A percentile compares a stretch with the other conserved stretches of the same genome.
Evolutionary conservation across 192 early-diverging fungal species (phyloP).

Genomic region (Coemansia sp.): DNA sequence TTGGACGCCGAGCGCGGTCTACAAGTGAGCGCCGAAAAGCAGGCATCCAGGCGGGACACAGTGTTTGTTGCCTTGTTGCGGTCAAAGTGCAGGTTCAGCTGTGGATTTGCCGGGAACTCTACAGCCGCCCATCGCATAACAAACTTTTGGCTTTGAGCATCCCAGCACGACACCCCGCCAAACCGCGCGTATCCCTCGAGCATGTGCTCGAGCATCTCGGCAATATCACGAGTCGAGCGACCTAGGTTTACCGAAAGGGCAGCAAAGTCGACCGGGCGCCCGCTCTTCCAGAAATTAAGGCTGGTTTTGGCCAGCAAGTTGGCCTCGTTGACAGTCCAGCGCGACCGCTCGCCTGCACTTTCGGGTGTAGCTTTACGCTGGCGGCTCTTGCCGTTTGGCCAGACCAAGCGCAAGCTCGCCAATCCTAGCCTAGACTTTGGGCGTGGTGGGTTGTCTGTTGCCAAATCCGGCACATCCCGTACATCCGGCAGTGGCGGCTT

Average conservation of each 20-base stretch:
- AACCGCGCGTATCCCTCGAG: constrained; percentile 41
- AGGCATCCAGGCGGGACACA: constrained; percentile 23
- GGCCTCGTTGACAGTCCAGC: constrained; percentile 39
- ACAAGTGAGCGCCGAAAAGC: constrained; percentile 38
- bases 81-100: constrained; percentile 17
- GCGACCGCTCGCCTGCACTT: constrained; percentile 1
- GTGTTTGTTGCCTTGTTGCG: neutral
- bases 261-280: constrained; percentile 18
- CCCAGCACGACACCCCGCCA: constrained; percentile 38
- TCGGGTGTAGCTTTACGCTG: constrained; percentile 6
- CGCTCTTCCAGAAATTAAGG: constrained; percentile 33
- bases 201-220: constrained; percentile 50
- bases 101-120: constrained; percentile 38
- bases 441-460: constrained; percentile 11
- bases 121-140: constrained; percentile 38
- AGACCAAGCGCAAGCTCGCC: constrained; percentile 22
- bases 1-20: constrained; percentile 15
- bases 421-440: constrained; percentile 25
- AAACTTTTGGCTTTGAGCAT: constrained; percentile 18
- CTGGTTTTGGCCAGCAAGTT: constrained; percentile 29
- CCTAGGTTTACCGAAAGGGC: constrained; percentile 24
- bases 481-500: neutral
- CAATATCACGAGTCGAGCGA: constrained; percentile 21
- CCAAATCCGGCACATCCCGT: neutral
- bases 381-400: constrained; percentile 18